Conservation (phyloP, 306 rosid genomes). For the Lathyrus sativus region DNA sequence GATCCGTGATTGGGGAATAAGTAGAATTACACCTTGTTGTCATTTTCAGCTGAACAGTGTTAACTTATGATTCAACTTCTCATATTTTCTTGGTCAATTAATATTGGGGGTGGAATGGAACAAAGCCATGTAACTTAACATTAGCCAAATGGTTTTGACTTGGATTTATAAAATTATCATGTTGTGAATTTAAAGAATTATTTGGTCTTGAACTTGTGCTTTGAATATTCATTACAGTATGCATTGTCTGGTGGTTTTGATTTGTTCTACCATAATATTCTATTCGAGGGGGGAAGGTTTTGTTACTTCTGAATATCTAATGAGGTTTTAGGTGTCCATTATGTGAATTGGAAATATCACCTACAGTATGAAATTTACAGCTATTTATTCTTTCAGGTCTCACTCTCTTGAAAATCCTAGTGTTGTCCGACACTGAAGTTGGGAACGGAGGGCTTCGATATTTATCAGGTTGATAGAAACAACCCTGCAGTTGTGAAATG, state of each 20-base stretch:
- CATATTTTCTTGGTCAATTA: neutral
- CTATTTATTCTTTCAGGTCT: conserved; percentile 63
- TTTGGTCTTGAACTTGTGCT: conserved; percentile 23
- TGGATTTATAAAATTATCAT: conserved; percentile 20
- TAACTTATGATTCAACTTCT: conserved; percentile 14
- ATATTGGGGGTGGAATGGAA: conserved; percentile 28
- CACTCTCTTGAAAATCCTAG: conserved; percentile 70
- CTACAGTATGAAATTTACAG: conserved; percentile 24
- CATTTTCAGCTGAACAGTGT: conserved; percentile 20
- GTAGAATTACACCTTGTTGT: conserved; percentile 18
- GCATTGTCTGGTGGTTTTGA: neutral
- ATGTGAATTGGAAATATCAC: conserved; percentile 25
- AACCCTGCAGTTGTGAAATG: conserved; percentile 28
- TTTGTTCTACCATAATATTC: conserved; percentile 18
- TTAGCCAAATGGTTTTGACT: conserved; percentile 13
- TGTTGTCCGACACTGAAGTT: conserved; percentile 88
- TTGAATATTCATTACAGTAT: neutral
- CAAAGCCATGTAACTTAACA: conserved; percentile 2
- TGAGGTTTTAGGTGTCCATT: conserved; percentile 34
- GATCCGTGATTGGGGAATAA: conserved; percentile 11
- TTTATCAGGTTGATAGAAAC: conserved; percentile 70
- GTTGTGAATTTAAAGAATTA: conserved; percentile 14
- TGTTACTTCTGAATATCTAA: conserved; percentile 22
- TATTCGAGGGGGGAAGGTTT: conserved; percentile 12
- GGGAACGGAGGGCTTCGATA: conserved; percentile 77